phyloP scores from a whole-genome alignment of 2,329 filamentous ascomycete species.

The Teratosphaeriaceae sp. region DNA sequence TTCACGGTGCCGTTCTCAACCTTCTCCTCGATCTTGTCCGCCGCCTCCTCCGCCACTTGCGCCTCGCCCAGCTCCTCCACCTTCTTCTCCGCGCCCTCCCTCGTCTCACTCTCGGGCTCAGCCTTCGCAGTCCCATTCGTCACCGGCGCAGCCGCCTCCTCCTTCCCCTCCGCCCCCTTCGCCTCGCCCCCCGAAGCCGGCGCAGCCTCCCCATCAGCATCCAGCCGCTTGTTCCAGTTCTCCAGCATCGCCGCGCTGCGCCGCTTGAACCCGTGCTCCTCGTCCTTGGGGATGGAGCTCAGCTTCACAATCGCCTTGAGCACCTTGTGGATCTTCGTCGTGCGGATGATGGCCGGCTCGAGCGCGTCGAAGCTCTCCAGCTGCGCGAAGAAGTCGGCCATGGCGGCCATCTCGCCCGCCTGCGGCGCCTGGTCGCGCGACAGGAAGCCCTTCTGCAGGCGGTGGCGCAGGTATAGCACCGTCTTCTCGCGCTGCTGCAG shows the following conservation, averaged over 20 bases:
- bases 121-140: constrained; percentile 24
- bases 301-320: constrained; percentile 91
- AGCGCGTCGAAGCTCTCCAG: constrained; percentile 76
- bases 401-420: constrained; percentile 72
- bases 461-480: constrained; percentile 90
- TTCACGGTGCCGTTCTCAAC: constrained; percentile 9
- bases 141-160: constrained; percentile 20
- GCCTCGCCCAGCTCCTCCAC: constrained; percentile 16
- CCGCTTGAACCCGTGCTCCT: constrained; percentile 81
- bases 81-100: constrained; percentile 19
- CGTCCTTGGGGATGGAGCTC: constrained; percentile 75
- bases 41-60: constrained; percentile 15
- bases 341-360: constrained; percentile 80
- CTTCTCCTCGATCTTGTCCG: constrained; percentile 18
- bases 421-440: constrained; percentile 79
- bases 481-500: constrained; percentile 54
- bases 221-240: constrained; percentile 79
- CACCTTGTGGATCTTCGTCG: constrained; percentile 98
- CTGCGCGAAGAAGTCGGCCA: constrained; percentile 72
- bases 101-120: constrained; percentile 17
- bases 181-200: constrained; percentile 23
- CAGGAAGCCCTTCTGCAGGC: constrained; percentile 89
- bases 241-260: constrained; percentile 74
- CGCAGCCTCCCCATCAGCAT: constrained; percentile 26
- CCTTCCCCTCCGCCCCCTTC: constrained; percentile 26